A percentile compares a stretch with the other conserved stretches of the same genome.
Evolutionary conservation across 1,284 basidiomycete species (phyloP).

Genomic region (Earliella scabrosa): DNA sequence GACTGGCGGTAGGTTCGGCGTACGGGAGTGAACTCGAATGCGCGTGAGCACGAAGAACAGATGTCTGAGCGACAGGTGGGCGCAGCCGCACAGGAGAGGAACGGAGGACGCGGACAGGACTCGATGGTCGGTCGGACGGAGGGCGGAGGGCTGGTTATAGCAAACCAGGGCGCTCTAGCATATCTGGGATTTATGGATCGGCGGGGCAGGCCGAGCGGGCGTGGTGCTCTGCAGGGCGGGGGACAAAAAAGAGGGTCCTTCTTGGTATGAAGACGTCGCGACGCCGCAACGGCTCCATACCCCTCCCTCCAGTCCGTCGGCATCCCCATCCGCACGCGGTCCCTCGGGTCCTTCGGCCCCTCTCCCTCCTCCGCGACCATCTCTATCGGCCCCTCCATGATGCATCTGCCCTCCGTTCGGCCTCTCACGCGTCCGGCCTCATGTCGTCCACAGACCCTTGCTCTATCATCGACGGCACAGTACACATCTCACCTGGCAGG

Average conservation of each 20-base stretch:
- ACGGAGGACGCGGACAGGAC: neutral
- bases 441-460: neutral
- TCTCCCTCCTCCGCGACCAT: neutral
- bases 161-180: conserved; percentile 11
- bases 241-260: conserved; percentile 27
- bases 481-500: neutral
- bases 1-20: too few relatives aligned
- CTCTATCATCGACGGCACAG: neutral
- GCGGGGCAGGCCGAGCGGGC: conserved; percentile 17
- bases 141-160: conserved; percentile 12
- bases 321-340: conserved; percentile 18
- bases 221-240: conserved; percentile 18
- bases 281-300: conserved; percentile 25
- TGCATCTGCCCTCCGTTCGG: neutral
- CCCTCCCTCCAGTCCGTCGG: conserved; percentile 13
- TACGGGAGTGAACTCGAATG: too few relatives aligned
- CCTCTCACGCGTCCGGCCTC: conserved; percentile 1
- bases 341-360: conserved; percentile 18
- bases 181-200: conserved; percentile 17
- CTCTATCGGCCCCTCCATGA: neutral
- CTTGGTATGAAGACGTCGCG: conserved; percentile 23
- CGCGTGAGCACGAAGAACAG: too few relatives aligned
- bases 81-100: neutral
- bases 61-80: neutral
- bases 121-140: neutral